Evolutionary conservation across 768 basidiomycete species (phyloP).

Genomic region (Neoboletus subvelutipes): DNA sequence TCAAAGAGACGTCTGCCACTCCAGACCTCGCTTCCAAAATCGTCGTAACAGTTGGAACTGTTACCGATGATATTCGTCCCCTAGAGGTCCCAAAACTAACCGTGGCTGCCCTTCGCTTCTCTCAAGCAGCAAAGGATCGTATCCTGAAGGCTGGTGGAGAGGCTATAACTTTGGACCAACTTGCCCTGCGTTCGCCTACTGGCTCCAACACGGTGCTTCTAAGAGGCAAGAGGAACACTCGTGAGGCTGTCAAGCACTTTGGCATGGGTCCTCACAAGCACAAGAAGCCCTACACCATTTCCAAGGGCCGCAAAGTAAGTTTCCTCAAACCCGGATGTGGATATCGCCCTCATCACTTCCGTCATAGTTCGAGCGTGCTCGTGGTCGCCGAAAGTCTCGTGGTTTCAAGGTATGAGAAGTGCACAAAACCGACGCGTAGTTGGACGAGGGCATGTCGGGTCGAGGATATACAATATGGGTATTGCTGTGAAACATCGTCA

Average conservation of each 20-base stretch:
- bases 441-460: slow-evolving; percentile 25
- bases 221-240: slow-evolving; percentile 87
- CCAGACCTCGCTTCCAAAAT: slow-evolving; percentile 74
- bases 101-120: slow-evolving; percentile 94
- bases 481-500: slow-evolving; percentile 23
- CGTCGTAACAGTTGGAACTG: slow-evolving; percentile 85
- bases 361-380: slow-evolving; percentile 86
- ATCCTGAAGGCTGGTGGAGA: slow-evolving; percentile 97
- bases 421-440: slow-evolving; percentile 35
- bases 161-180: slow-evolving; percentile 92
- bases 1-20: slow-evolving; percentile 72
- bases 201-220: slow-evolving; percentile 94
- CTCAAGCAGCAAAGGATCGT: slow-evolving; percentile 87
- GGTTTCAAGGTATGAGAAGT: slow-evolving; percentile 88
- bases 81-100: slow-evolving; percentile 84
- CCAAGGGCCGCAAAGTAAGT: slow-evolving; percentile 92
- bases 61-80: slow-evolving; percentile 95
- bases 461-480: slow-evolving; percentile 36
- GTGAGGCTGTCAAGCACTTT: slow-evolving; percentile 97
- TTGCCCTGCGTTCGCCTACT: slow-evolving; percentile 91
- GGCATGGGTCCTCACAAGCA: slow-evolving; percentile 98
- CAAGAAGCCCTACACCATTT: slow-evolving; percentile 95
- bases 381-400: slow-evolving; percentile 98
- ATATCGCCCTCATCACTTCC: background rate
- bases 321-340: background rate